Evolutionary conservation across 2,329 filamentous ascomycete species (phyloP).

Genomic region (Coniella vitis): DNA sequence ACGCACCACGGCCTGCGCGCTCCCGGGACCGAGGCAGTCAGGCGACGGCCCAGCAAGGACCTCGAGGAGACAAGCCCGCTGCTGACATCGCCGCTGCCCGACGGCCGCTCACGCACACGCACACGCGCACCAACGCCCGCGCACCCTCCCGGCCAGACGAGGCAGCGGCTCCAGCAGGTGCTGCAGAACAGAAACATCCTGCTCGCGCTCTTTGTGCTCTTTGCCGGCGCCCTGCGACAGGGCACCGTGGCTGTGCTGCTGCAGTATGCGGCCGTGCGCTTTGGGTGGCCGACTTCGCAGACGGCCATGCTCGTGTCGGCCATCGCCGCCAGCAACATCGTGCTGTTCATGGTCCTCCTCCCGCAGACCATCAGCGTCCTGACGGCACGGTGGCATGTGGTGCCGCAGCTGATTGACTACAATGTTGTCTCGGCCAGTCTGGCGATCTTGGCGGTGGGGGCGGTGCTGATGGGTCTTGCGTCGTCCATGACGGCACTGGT

Average conservation of each 20-base stretch:
- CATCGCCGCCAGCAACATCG: slow-evolving; percentile 15
- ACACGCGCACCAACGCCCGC: too few species aligned
- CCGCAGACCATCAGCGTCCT: slow-evolving; percentile 12
- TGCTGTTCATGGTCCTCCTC: slow-evolving; percentile 14
- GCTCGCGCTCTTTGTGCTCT: slow-evolving; percentile 13
- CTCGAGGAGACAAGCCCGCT: slow-evolving; percentile 10
- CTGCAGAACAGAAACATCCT: slow-evolving; percentile 10
- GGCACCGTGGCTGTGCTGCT: slow-evolving; percentile 13
- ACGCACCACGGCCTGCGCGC: slow-evolving; percentile 1
- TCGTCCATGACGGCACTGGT: slow-evolving; percentile 13
- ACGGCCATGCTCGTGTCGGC: slow-evolving; percentile 15
- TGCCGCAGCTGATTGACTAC: slow-evolving; percentile 14
- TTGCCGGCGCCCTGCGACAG: slow-evolving; percentile 13
- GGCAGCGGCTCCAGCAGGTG: background rate
- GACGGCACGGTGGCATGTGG: slow-evolving; percentile 10
- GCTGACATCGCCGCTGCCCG: background rate
- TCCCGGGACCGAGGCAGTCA: background rate
- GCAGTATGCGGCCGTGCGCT: slow-evolving; percentile 15
- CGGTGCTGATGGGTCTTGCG: slow-evolving; percentile 11
- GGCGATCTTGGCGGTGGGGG: slow-evolving; percentile 7
- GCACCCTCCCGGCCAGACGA: background rate
- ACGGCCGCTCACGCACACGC: background rate
- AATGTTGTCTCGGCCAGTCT: slow-evolving; percentile 13
- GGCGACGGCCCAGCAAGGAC: slow-evolving; percentile 6
- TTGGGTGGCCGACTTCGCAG: slow-evolving; percentile 12